phyloP scores from a whole-genome alignment of 176 grass and related monocot species.

The Oryza glaberrima region DNA sequence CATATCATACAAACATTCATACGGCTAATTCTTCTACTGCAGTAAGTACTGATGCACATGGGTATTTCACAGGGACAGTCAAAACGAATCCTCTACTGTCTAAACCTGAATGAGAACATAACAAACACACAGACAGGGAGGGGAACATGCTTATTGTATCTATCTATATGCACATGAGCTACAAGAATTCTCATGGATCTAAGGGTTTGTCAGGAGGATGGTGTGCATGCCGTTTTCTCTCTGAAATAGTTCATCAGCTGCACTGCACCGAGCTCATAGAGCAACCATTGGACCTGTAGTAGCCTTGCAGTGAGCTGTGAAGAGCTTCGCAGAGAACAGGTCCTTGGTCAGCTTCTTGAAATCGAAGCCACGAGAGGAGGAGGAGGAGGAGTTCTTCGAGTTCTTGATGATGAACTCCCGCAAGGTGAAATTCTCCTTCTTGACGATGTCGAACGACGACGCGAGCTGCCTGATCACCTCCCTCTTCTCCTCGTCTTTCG shows the following conservation, averaged over 20 bases:
- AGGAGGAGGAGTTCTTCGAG: constrained; percentile 27
- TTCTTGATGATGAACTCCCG: constrained; percentile 45
- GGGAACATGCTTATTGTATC: neutral
- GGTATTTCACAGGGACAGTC: neutral
- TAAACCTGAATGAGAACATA: constrained; percentile 19
- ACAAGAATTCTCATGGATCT: constrained; percentile 38
- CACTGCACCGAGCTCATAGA: constrained; percentile 36
- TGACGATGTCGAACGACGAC: constrained; percentile 61
- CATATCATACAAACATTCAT: constrained; percentile 9
- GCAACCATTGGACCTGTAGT: constrained; percentile 55
- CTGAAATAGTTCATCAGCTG: neutral
- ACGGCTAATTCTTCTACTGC: neutral
- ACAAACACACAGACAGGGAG: neutral
- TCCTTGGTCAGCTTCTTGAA: constrained; percentile 71
- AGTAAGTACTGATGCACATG: constrained; percentile 6
- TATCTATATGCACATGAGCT: constrained; percentile 45
- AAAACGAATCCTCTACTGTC: neutral
- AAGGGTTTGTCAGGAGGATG: neutral
- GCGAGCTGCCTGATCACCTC: constrained; percentile 91
- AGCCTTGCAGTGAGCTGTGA: constrained; percentile 50
- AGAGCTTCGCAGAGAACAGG: constrained; percentile 57
- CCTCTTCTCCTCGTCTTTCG: constrained; percentile 93
- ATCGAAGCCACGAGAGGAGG: constrained; percentile 39
- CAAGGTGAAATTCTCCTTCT: constrained; percentile 66
- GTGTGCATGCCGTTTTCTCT: neutral